Evolutionary conservation across 1,284 basidiomycete species (phyloP).

Genomic region (Volvariella surrecta): DNA sequence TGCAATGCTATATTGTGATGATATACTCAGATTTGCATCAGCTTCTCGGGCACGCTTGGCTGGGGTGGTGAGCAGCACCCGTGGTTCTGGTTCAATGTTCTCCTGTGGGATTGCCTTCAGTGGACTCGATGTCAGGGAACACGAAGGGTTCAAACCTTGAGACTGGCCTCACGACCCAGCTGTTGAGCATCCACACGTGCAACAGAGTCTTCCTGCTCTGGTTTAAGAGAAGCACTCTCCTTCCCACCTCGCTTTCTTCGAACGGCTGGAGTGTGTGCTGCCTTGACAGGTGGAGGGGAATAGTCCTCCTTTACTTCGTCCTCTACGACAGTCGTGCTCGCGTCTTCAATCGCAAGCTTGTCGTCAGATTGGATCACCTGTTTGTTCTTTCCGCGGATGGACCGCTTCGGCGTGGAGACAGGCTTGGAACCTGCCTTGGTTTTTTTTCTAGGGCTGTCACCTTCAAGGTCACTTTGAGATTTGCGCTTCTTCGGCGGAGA

Average conservation of each 20-base stretch:
- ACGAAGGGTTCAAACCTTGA: conserved; percentile 1
- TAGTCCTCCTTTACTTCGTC: too few species aligned
- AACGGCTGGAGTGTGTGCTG: not conserved
- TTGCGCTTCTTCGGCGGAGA: conserved; percentile 12
- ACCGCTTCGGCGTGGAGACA: not conserved
- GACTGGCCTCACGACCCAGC: not conserved
- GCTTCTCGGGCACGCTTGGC: conserved; percentile 7
- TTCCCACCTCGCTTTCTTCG: conserved; percentile 5
- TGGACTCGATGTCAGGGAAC: not conserved
- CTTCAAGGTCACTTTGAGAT: conserved; percentile 4
- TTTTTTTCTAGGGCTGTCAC: conserved; percentile 10
- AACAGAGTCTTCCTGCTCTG: conserved; percentile 4
- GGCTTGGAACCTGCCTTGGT: conserved; percentile 3
- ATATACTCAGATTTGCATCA: conserved; percentile 16
- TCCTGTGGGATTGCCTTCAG: conserved; percentile 13
- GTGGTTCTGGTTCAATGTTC: conserved; percentile 14
- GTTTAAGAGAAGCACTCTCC: conserved; percentile 8
- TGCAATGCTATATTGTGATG: conserved; percentile 31
- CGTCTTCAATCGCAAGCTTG: conserved; percentile 4
- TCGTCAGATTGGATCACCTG: conserved; percentile 9
- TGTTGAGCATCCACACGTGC: not conserved
- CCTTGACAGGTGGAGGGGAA: not conserved
- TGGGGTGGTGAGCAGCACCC: conserved; percentile 5
- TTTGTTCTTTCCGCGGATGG: conserved; percentile 9
- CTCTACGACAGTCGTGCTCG: not conserved